Evolutionary conservation across 768 basidiomycete species (phyloP).

Genomic region (Cantharellus anzutake): DNA sequence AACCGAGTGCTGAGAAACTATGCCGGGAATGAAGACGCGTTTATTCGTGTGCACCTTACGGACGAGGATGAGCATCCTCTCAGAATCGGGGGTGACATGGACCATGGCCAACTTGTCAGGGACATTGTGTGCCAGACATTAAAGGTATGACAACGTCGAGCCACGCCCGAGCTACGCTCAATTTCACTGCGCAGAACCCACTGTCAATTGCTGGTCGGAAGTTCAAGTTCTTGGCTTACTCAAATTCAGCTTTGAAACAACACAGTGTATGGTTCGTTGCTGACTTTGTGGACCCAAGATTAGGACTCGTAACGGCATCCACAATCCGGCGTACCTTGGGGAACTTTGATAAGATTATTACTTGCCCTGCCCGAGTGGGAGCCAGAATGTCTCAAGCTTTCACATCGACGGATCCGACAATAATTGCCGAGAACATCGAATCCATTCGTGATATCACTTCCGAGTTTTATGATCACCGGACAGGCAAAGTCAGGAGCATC

Average conservation of each 20-base stretch:
- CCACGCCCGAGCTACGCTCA: background rate
- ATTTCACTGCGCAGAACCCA: background rate
- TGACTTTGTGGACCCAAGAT: constrained; percentile 24
- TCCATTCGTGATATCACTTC: constrained; percentile 29
- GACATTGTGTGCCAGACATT: constrained; percentile 24
- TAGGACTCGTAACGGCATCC: constrained; percentile 22
- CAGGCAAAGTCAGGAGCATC: constrained; percentile 16
- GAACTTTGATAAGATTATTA: constrained; percentile 29
- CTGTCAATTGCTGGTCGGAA: constrained; percentile 26
- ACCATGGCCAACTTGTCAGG: constrained; percentile 41
- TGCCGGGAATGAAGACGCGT: constrained; percentile 37
- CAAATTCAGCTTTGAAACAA: constrained; percentile 54
- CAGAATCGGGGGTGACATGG: constrained; percentile 36
- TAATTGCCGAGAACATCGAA: constrained; percentile 22
- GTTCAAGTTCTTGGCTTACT: constrained; percentile 52
- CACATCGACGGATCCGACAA: constrained; percentile 45
- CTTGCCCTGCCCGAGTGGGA: constrained; percentile 49
- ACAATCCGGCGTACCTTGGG: constrained; percentile 38
- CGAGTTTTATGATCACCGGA: constrained; percentile 5
- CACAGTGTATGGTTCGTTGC: constrained; percentile 72
- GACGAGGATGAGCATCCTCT: constrained; percentile 63
- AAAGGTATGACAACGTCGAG: constrained; percentile 30
- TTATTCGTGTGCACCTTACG: constrained; percentile 67
- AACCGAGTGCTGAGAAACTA: constrained; percentile 66
- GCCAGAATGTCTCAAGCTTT: constrained; percentile 59